Base-by-base conservation (phyloP, 306 rosid genomes). In the Acmispon strigosus region DNA sequence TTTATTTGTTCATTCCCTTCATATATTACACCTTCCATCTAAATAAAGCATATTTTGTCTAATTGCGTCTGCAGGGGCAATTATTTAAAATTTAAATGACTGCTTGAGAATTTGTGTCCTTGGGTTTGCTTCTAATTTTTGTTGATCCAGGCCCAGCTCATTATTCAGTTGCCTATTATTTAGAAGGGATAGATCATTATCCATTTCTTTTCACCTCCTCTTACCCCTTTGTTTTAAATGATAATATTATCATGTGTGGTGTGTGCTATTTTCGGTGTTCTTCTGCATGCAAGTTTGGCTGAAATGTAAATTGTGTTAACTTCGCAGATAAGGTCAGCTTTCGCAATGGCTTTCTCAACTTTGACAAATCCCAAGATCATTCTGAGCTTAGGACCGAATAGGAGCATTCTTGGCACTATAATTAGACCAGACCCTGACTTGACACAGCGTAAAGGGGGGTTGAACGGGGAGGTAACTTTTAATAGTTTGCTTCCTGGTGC, bases 351-450 rank as follows among this genome's bases (percentile, higher is more conserved):
- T 10, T 89, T 44, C 73, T 59, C 90, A 18, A 91, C 84, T 56
- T 73, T 94, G 83, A 87, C 97, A 78, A 84, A 94, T 78, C 82
- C 90, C 43, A 91, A 87, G 84, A 80, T 63, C 69, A 80, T 91
- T 56, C 66, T 76, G 80, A 69, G 66, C 80, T 74, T 91, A 29
- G 97, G 95, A 59, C 87, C 91, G 2, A 84, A 50, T 53, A 83
- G 90, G 82, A 91, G 99, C 81, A 91, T 94, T 82, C 91, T 94
- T 0, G 99, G 99, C 45, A 89, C 96, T n/a, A 91, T 94, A 84
- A 94, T 94, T 60, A 80, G 97, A 76, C 96, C 99, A 1, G 97
- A 94, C 66, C 78, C 86, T 10, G 69, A 80, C 15, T 81, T 94
- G 83, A 62, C 79, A 50, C 87, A 86, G 76, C 95, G 99, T 34